These are phyloP conservation scores for Parascedosporium putredinis DNA, from an alignment of 2,329 filamentous ascomycete species.

Conservation along the genomic window DNA sequence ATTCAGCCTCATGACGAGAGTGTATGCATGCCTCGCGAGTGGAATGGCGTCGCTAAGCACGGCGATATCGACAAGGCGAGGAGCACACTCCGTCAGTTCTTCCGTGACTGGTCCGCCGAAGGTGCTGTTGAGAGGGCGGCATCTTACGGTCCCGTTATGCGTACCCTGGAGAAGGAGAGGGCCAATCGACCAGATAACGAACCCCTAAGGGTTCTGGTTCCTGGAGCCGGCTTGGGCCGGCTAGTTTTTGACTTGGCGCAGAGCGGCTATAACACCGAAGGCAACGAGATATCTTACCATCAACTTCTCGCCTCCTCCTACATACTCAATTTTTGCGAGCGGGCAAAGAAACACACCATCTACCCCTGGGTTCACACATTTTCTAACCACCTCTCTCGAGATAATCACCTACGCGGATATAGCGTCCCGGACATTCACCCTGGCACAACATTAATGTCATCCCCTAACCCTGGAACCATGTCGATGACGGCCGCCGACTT, in stretches of 20 bases:
- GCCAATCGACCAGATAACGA: conserved; percentile 19
- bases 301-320: conserved; percentile 79
- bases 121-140: conserved; percentile 64
- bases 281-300: conserved; percentile 95
- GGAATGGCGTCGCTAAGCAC: conserved; percentile 60
- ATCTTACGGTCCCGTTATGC: conserved; percentile 65
- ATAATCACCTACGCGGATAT: conserved; percentile 65
- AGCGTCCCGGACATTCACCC: conserved; percentile 74
- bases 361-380: conserved; percentile 83
- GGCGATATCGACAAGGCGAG: conserved; percentile 82
- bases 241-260: conserved; percentile 79
- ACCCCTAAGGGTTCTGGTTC: conserved; percentile 63
- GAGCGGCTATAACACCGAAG: conserved; percentile 65
- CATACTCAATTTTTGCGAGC: conserved; percentile 57
- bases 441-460: conserved; percentile 36
- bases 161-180: conserved; percentile 46
- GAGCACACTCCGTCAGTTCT: conserved; percentile 87
- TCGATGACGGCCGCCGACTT: conserved; percentile 93
- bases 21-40: conserved; percentile 46
- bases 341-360: conserved; percentile 56
- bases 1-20: conserved; percentile 23
- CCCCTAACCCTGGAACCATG: conserved; percentile 52
- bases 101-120: conserved; percentile 83
- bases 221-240: conserved; percentile 79
- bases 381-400: conserved; percentile 68